Conservation (phyloP, 78 protist species). For the slime mould (Dictyostelium discoideum) region DNA sequence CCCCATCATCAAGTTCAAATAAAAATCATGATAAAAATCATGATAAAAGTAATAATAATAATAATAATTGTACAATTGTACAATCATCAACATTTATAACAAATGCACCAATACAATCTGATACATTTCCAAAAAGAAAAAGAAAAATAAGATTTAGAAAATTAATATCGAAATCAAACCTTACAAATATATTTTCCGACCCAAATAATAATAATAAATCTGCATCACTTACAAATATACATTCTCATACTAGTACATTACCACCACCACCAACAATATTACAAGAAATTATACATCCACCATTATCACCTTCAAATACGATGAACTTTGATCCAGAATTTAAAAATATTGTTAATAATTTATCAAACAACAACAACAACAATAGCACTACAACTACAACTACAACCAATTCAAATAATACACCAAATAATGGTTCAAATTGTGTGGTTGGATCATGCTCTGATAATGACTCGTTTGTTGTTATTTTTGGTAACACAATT, state of each 20-base stretch:
- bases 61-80: neutral
- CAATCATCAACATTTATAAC: slow-evolving; percentile 13
- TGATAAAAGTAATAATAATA: neutral
- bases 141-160: slow-evolving; percentile 45
- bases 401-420: neutral
- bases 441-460: slow-evolving; percentile 2
- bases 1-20: neutral
- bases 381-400: neutral
- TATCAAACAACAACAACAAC: neutral
- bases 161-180: slow-evolving; percentile 20
- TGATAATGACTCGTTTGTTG: slow-evolving; percentile 33
- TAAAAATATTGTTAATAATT: neutral
- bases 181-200: slow-evolving; percentile 24
- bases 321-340: neutral
- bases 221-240: neutral
- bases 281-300: slow-evolving; percentile 9
- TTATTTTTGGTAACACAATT: neutral
- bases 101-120: slow-evolving; percentile 22
- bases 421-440: neutral
- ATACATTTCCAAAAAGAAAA: slow-evolving; percentile 49
- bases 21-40: no score
- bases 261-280: neutral
- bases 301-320: neutral
- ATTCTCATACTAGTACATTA: neutral
- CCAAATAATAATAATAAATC: slow-evolving; percentile 3